phyloP scores from a whole-genome alignment of 2,329 filamentous ascomycete species.

The Simplicillium aogashimaense region DNA sequence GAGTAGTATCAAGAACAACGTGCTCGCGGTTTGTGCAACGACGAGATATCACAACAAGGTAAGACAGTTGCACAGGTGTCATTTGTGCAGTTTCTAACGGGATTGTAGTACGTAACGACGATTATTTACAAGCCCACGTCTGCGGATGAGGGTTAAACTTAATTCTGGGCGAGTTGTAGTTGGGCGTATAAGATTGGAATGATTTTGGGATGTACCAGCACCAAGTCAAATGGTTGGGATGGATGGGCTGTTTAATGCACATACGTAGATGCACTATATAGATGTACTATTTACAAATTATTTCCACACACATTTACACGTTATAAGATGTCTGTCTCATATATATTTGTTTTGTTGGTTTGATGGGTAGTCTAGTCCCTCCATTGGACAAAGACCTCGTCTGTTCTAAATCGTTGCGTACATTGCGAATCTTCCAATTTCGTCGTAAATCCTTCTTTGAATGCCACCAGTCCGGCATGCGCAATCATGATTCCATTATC shows the following conservation, averaged over 20 bases:
- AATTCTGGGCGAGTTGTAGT: neutral
- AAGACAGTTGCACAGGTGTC: slow-evolving; percentile 12
- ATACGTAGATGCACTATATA: too few species aligned
- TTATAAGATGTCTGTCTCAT: too few species aligned
- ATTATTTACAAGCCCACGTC: slow-evolving; percentile 92
- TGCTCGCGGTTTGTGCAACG: slow-evolving; percentile 89
- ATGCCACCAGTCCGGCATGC: slow-evolving; percentile 83
- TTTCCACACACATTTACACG: slow-evolving; percentile 3
- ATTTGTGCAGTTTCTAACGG: neutral
- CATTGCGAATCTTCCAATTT: slow-evolving; percentile 72
- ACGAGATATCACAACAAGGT: slow-evolving; percentile 97
- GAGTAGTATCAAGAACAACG: slow-evolving; percentile 94
- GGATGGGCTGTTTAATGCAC: too few species aligned
- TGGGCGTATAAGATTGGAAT: neutral
- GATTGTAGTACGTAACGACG: slow-evolving; percentile 77
- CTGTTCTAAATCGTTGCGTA: slow-evolving; percentile 74
- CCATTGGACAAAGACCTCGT: slow-evolving; percentile 74
- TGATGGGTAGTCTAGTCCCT: slow-evolving; percentile 39
- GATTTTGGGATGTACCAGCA: too few species aligned
- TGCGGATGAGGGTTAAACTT: slow-evolving; percentile 31
- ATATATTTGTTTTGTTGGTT: neutral
- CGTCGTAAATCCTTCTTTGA: slow-evolving; percentile 70
- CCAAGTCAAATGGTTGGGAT: too few species aligned
- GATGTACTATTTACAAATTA: slow-evolving; percentile 1
- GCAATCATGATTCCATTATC: slow-evolving; percentile 99